Evolutionary conservation across 257 asterid species (phyloP).

Genomic region (Plantago major): DNA sequence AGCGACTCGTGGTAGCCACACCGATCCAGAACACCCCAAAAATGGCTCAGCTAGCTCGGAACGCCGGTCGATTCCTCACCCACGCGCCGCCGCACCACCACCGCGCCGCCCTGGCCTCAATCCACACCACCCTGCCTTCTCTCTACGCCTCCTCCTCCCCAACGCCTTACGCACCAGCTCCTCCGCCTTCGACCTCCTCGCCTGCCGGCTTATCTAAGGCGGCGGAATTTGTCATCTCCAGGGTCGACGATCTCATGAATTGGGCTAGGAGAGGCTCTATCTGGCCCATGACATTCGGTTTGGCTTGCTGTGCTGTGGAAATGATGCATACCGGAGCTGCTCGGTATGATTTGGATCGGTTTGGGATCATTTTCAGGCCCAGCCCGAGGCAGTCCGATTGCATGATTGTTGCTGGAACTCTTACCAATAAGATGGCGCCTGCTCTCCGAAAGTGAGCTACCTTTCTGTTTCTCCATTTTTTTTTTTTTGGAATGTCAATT

Average conservation of each 20-base stretch:
- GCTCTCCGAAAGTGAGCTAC: conserved; percentile 83
- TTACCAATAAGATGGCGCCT: conserved; percentile 96
- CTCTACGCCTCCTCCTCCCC: conserved; percentile 50
- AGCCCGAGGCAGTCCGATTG: conserved; percentile 97
- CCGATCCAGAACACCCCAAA: neutral
- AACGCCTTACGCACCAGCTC: conserved; percentile 49
- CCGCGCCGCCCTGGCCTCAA: conserved; percentile 57
- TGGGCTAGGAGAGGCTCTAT: conserved; percentile 94
- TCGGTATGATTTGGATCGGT: conserved; percentile 91
- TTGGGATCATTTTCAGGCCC: conserved; percentile 94
- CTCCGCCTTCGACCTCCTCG: conserved; percentile 69
- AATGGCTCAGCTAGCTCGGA: conserved; percentile 77
- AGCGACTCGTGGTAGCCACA: too few species aligned
- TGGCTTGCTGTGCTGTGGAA: conserved; percentile 98
- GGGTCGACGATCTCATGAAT: conserved; percentile 95
- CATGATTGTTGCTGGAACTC: conserved; percentile 89
- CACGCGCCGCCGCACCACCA: conserved; percentile 47
- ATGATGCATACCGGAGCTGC: conserved; percentile 99
- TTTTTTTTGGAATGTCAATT: neutral
- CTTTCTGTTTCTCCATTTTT: neutral
- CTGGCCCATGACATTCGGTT: conserved; percentile 98
- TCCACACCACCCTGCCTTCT: conserved; percentile 78
- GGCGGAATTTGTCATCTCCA: conserved; percentile 85
- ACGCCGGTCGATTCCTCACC: conserved; percentile 47
- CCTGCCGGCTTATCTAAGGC: conserved; percentile 76